Evolutionary conservation across 306 rosid genomes (phyloP).

Genomic region (Begonia peltatifolia): DNA sequence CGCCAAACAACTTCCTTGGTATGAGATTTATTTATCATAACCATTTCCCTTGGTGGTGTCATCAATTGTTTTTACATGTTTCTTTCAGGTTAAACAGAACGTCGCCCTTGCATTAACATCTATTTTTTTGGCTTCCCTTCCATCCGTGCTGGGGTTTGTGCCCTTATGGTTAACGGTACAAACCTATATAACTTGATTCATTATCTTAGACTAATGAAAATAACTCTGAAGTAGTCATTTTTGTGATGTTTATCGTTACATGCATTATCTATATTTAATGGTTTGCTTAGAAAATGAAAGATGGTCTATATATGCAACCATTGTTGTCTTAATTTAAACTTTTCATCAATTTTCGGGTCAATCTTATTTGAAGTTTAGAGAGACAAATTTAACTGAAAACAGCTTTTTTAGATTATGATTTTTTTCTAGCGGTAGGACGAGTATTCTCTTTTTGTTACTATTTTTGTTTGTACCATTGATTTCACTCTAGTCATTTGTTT

Average conservation of each 20-base stretch:
- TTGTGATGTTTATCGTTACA: background rate
- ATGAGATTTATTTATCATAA: conserved; percentile 8
- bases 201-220: conserved; percentile 3
- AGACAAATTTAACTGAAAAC: no score
- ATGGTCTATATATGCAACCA: background rate
- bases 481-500: background rate
- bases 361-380: no score
- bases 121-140: conserved; percentile 78
- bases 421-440: no score
- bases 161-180: conserved; percentile 95
- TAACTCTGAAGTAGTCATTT: background rate
- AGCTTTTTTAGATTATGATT: no score
- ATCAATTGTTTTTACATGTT: conserved; percentile 11
- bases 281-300: background rate
- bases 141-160: conserved; percentile 85
- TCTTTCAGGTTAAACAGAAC: conserved; percentile 76
- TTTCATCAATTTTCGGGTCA: no score
- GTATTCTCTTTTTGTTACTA: no score
- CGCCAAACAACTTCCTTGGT: conserved; percentile 93
- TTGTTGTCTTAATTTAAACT: no score
- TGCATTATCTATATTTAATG: background rate
- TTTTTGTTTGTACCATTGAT: no score
- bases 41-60: conserved; percentile 5
- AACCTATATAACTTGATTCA: conserved; percentile 11
- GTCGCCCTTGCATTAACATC: conserved; percentile 74